Conservation (phyloP, 1,284 basidiomycete species). For the Ceratobasidium sp. region DNA sequence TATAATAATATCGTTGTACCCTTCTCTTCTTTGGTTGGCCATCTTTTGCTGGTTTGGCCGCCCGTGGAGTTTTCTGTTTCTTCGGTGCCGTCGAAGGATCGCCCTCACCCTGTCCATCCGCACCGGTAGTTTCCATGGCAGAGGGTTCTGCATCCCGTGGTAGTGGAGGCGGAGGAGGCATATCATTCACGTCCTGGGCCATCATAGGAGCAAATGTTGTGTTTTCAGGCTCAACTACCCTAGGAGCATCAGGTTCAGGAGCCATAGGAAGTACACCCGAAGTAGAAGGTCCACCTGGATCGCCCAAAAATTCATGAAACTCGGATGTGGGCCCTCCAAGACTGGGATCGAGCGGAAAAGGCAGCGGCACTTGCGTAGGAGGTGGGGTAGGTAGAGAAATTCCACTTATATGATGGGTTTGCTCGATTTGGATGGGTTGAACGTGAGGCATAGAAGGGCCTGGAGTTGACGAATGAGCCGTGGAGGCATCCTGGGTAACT, state of each 20-base stretch:
- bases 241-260: not conserved
- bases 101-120: not conserved
- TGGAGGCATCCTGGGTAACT: not conserved
- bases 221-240: not conserved
- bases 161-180: constrained; percentile 18
- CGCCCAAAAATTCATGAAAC: too few species aligned
- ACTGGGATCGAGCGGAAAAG: constrained; percentile 14
- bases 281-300: not conserved
- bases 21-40: not conserved
- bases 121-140: not conserved
- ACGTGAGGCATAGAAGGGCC: not conserved
- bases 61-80: not conserved
- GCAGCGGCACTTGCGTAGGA: not conserved
- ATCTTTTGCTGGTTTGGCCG: not conserved
- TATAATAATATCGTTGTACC: not conserved
- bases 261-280: not conserved
- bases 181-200: not conserved
- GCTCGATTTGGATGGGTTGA: not conserved
- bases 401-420: not conserved
- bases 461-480: not conserved
- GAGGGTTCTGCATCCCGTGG: not conserved
- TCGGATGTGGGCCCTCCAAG: not conserved
- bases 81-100: not conserved
- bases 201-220: not conserved
- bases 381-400: not conserved